Evolutionary conservation across 306 rosid genomes (phyloP), one percentile per base, ranked within the genome.

Genomic region (Pyrus betulifolia): DNA sequence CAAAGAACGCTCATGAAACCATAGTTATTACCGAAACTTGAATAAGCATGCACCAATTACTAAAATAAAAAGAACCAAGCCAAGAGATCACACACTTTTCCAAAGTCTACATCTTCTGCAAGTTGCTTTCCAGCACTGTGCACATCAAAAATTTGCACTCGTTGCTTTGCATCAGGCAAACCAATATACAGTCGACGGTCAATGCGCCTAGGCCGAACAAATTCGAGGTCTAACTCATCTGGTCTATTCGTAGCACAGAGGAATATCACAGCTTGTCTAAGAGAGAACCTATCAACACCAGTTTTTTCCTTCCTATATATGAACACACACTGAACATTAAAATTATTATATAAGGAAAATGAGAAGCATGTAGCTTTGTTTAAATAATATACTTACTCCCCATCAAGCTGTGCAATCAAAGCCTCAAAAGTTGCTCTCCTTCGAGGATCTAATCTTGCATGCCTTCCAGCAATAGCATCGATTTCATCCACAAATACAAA

Each of bases 381-480:
- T 49, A 77, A 80, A 4, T 46, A 70, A 69, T 74, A 81, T 49
- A 90, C 99, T 83, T 81, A 95, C 99, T 90, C 97, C 78, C 99
- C 99, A 72, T 95, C 97, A 78, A 95, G 99, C 81, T 95, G 99
- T 25, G 89, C 82, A 75, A 95, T 76, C 87, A 95, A 87, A 75
- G 97, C 99, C 86, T 95, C 99, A 87, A 95, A 95, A 30, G 97
- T 90, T 82, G 92, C 97, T 77, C 93, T 87, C 81, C 97, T 88
- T 30, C 97, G 87, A 46, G 97, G 99, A 88, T 95, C 97, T 79
- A 87, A 86, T 80, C 92, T 88, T 40, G 96, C 95, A 76, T 92
- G 99, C 74, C 97, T 90, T 85, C 97, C 99, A 67, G 99, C 99
- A 84, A 95, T 90, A 72, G 99, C 99, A 57, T 92, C 99, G 76